Base-by-base conservation (phyloP, 371 early-diverging fungal genomes). In the Dichotomocladium elegans region DNA sequence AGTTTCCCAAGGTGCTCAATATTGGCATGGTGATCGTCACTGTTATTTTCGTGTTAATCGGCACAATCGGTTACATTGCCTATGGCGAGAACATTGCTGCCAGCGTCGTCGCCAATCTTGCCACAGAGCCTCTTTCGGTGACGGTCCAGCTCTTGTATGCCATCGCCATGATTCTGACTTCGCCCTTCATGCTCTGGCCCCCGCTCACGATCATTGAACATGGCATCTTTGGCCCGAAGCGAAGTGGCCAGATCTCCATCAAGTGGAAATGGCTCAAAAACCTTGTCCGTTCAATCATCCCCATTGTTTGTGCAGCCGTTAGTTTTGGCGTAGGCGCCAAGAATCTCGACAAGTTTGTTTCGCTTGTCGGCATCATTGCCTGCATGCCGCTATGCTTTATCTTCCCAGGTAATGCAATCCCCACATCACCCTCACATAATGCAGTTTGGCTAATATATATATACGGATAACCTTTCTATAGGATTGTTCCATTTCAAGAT, bases 141-240 rank as follows among this genome's bases (percentile, higher is more conserved):
- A 64, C 79, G 19, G 68, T 89, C 24, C 88, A 89, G 53, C 58
- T 88, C 47, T 60, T 89, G 7, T 92, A 91, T 63, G 85, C 87
- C 10, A 50, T 88, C 19, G 91, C 91, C 53, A 89, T 92, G 60
- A 78, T 89, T 54, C 70, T 89, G 26, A 81, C 86, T 5, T 84
- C 83, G 44, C 95, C 95, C 1, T 66, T 95, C 50, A 79, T 83
- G 62, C 65, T 89, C 27, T 91, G 86, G 49, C 91, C 93, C 5
- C 82, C 87, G 11, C 74, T 87, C 45, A 70, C 77, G 34, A 89
- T 90, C 52, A 47, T 87, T 30, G 93, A 92, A 61, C 68, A 71
- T 12, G 72, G 68, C 47, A 29, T 78, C 43, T 80, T 68, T 53
- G 66, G 71, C 21, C 44, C 33, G 1, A 10, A 57, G n/a, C 69